Base-by-base conservation (phyloP, 257 asterid species). In the Forsythia viridissima region DNA sequence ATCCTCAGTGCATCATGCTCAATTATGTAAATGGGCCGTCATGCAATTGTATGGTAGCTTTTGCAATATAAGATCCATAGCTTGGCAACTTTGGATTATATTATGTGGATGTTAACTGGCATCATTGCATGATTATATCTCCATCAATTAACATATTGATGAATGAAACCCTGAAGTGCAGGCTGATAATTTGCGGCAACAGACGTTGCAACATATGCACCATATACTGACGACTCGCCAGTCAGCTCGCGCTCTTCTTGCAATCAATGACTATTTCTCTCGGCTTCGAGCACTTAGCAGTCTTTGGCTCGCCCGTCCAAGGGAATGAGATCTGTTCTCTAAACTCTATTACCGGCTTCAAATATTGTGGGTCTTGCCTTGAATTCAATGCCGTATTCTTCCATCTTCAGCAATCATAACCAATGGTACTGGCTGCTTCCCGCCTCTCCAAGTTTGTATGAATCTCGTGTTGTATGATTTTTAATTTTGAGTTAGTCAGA, bases 221-320 rank as follows among this genome's bases (percentile, higher is more conserved):
- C 84, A 87, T 16, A 71, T 87, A 78, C 52, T 89, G 72, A 89
- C 92, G 12, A 87, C 91, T 3, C 89, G 91, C 2, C 92, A 89
- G 63, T 84, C 92, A 34, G 92, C 92, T 77, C 92, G 92, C 16
- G 92, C 91, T 8, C 86, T 89, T 38, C 91, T 89, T 38, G 89
- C 89, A 15, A 82, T 89, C 76, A 80, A 80, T 34, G 92, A 87
- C 81, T 89, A 87, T 82, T 85, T 87, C 86, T 89, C 92, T 39
- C 87, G 91, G 34, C 89, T 89, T 7, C 83, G 91, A 24, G 92
- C 92, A 70, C 88, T 89, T 39, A 89, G 92, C 82, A 83, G 89
- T 41, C 87, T 89, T 13, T 89, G 92, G 92, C 89, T 89, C 1
- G 91, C 92, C 5, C 90, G 92, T 37, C 92, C 92, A 41, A 82